Evolutionary conservation across 306 rosid genomes (phyloP), one percentile per base, ranked within the genome.

Genomic region (Quercus cerris): DNA sequence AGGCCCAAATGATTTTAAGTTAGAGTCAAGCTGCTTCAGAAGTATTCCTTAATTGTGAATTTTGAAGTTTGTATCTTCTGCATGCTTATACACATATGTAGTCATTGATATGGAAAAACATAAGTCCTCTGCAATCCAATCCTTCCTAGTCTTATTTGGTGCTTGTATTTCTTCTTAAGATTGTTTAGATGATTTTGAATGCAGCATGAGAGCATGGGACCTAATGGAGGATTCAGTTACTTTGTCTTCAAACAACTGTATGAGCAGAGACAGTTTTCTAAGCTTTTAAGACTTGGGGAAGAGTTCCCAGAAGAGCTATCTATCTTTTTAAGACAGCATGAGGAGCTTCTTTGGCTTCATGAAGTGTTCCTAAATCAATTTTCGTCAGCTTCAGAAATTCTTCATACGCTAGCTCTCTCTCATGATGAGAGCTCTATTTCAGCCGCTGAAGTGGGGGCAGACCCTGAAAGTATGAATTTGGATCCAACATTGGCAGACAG

Each of bases 191-290:
- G 72, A 74, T 84, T 90, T 83, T 30, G 77, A 76, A 28, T 88
- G 89, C 89, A 93, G 99, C 97, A 75, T 80, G 98, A 95, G 83
- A 93, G 97, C 90, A 85, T 89, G 89, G 97, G 98, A 72, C 98
- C 99, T 59, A 84, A 86, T 83, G 96, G 97, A 86, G 99, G 99
- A 64, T 95, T 90, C 85, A 86, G 97, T 85, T 79, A 93, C 85
- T 91, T 84, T 78, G 98, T 91, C 58, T 93, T 95, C 73, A 81
- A 87, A 84, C 91, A 88, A 81, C 93, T 95, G 46, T 87, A 93
- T 56, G 86, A 78, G 74, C 86, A 86, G 76, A 89, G 89, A 84
- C 96, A 95, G 84, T 85, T 90, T 80, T 87, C 97, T 80, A 88
- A 93, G 83, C 93, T 95, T 88, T 87, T 93, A 83, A 89, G 98